These are phyloP conservation scores for Naegleria lovaniensis DNA, from an alignment of 208 protist species.

Conservation along the genomic window DNA sequence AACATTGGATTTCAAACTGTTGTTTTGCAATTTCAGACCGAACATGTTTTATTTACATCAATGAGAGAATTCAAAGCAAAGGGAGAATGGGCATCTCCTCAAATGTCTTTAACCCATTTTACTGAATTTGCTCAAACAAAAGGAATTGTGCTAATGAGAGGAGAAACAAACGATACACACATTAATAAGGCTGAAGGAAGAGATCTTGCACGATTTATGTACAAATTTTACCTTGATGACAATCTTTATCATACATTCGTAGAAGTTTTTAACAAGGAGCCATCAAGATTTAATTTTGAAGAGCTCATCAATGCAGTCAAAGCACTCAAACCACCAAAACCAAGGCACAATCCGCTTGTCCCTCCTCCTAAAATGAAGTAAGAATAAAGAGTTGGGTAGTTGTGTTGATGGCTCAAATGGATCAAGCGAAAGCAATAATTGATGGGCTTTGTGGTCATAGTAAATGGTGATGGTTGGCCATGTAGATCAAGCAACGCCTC, in stretches of 20 bases:
- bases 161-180: background rate
- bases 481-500: too few relatives aligned
- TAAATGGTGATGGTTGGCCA: too few relatives aligned
- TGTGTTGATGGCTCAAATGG: too few relatives aligned
- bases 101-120: background rate
- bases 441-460: too few relatives aligned
- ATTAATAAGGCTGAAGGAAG: background rate
- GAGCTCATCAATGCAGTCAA: background rate
- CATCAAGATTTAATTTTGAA: background rate
- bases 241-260: background rate
- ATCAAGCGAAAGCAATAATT: too few relatives aligned
- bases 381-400: background rate
- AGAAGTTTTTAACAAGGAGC: slow-evolving; percentile 17
- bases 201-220: background rate
- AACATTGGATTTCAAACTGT: background rate
- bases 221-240: background rate
- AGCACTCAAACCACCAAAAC: background rate
- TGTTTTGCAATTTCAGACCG: background rate
- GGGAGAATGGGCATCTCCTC: background rate
- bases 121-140: background rate
- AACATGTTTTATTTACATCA: background rate
- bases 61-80: background rate
- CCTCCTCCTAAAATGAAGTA: background rate
- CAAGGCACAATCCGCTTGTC: background rate
- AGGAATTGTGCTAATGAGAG: slow-evolving; percentile 13